Base-by-base conservation (phyloP, 495 filamentous ascomycete genomes). In the Xylaria scruposa region DNA sequence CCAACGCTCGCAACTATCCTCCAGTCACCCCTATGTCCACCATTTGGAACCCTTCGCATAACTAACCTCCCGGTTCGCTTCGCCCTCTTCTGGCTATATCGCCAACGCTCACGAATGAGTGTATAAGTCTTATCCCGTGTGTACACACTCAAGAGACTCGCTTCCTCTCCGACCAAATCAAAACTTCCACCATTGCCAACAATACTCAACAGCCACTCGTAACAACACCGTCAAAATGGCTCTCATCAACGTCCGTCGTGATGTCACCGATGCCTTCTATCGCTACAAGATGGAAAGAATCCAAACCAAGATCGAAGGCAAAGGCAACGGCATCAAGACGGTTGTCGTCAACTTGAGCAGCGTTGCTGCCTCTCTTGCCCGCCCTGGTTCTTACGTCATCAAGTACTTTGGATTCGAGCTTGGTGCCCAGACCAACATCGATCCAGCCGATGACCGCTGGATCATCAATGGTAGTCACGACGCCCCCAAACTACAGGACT, bases 361-460 rank as follows among this genome's bases (percentile, higher is more conserved):
- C 82, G 94, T 99, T 76, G 94, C 96, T 76, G 86, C 92, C 77
- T 97, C 95, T 61, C 89, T 99, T 74, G 94, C 92, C 77, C 96
- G 96, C 79, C 94, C 95, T 73, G 93, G 95, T 70, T 87, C 92
- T 74, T 97, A 97, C 78, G 90, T 99, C 78, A 98, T 99, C 91
- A 99, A 99, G 86, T 99, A 97, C 88, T 99, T 99, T 80, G 96
- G 97, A 72, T 99, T 99, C 79, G 96, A 99, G 83, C 90, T 99
- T 24, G 96, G 96, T 78, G 96, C 96, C 69, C 96, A 98, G 85
- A 97, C 97, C 85, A 99, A 97, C 82, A 95, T 91, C 72, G 96
- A 97, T 82, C 96, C 96, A 67, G 88, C 93, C 44, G 96, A 99
- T 83, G 96, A 99, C 81, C 96, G 96, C 77, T 99, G 97, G 93